Evolutionary conservation across 2,329 filamentous ascomycete genomes (phyloP).

Genomic region (Furcasterigmium furcatum): DNA sequence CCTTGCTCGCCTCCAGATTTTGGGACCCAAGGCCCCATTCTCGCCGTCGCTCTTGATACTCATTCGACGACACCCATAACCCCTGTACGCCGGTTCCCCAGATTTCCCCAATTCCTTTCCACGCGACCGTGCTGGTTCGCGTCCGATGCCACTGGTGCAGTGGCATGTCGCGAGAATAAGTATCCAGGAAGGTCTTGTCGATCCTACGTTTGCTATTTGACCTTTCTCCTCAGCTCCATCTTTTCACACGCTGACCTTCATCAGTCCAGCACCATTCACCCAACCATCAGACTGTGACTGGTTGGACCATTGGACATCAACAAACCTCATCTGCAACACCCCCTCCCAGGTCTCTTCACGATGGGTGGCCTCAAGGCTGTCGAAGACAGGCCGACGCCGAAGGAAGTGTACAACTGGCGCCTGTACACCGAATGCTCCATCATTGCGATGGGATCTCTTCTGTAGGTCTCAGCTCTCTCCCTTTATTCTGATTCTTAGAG

Average conservation of each 20-base stretch:
- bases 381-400: conserved; percentile 52
- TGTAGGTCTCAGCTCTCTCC: conserved; percentile 22
- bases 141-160: background rate
- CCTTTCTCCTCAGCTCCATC: conserved; percentile 2
- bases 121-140: background rate
- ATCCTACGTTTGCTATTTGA: no score
- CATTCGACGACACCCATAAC: background rate
- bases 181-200: background rate
- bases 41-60: background rate
- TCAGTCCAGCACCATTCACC: no score
- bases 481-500: no score
- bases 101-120: conserved; percentile 2
- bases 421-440: conserved; percentile 44
- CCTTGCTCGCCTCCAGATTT: background rate
- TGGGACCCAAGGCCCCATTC: background rate
- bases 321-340: no score
- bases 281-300: no score
- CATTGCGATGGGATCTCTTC: conserved; percentile 42
- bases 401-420: conserved; percentile 51
- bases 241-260: no score
- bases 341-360: no score
- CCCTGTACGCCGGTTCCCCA: conserved; percentile 3
- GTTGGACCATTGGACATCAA: no score
- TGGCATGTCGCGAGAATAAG: conserved; percentile 3
- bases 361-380: conserved; percentile 41